Evolutionary conservation across 2,329 filamentous ascomycete species (phyloP).

Genomic region (Fusarium sp.): DNA sequence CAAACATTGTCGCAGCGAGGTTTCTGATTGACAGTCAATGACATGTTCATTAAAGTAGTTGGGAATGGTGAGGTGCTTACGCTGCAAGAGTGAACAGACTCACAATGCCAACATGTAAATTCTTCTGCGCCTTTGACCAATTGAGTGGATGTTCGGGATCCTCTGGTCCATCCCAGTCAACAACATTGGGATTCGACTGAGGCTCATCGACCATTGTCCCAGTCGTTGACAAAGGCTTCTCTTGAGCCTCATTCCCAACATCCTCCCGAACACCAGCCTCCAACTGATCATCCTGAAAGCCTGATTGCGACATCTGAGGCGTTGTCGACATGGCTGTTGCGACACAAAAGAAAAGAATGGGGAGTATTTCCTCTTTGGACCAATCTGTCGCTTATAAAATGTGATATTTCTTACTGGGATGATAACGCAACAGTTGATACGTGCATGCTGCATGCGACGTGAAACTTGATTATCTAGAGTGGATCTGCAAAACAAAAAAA

Average conservation of each 20-base stretch:
- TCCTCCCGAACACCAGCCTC: neutral
- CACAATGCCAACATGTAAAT: constrained; percentile 57
- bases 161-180: constrained; percentile 69
- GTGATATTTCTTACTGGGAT: neutral
- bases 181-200: constrained; percentile 43
- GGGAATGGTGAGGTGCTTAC: neutral
- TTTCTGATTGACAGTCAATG: constrained; percentile 3
- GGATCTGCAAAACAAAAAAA: neutral
- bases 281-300: neutral
- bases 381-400: neutral
- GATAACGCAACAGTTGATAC: neutral
- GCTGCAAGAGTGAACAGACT: constrained; percentile 54
- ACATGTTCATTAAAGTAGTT: neutral
- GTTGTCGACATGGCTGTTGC: neutral
- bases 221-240: constrained; percentile 1
- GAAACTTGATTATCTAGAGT: neutral
- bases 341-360: accelerated
- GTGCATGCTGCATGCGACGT: neutral
- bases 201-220: neutral
- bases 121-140: constrained; percentile 63
- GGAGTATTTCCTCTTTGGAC: neutral
- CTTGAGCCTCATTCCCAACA: neutral
- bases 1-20: constrained; percentile 39
- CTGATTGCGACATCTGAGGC: neutral
- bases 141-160: constrained; percentile 72